Conservation (phyloP, 495 filamentous ascomycete species). For the Neurospora sp. region DNA sequence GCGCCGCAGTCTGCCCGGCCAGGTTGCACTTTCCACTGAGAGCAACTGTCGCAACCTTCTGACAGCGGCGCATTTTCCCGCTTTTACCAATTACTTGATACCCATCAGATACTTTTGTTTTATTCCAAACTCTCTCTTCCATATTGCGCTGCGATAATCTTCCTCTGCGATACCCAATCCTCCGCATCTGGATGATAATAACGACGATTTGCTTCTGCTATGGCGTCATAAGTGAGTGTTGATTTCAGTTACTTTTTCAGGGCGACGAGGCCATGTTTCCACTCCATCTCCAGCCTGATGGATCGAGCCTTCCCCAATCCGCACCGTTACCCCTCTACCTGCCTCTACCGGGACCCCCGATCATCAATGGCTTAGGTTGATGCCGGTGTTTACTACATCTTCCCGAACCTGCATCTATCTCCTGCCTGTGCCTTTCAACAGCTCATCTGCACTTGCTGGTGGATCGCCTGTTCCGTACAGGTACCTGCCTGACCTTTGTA, state of each 20-base stretch:
- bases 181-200: not conserved
- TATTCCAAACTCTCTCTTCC: not conserved
- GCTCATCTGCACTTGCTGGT: not conserved
- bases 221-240: not conserved
- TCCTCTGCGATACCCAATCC: not conserved
- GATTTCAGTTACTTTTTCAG: not conserved
- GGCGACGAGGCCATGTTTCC: not conserved
- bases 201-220: not conserved
- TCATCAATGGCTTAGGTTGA: not conserved
- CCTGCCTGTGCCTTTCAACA: not conserved
- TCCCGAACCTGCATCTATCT: not conserved
- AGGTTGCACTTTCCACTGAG: not conserved
- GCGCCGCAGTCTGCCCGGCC: conserved; percentile 4
- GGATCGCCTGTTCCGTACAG: not conserved
- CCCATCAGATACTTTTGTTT: not conserved
- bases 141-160: not conserved
- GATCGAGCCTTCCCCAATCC: not conserved
- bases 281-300: not conserved
- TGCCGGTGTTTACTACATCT: not conserved
- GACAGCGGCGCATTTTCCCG: not conserved
- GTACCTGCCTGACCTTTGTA: not conserved
- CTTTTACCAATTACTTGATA: not conserved
- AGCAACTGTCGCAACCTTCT: conserved; percentile 1
- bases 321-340: not conserved
- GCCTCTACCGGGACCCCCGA: not conserved